Evolutionary conservation across 192 early-diverging fungal genomes (phyloP), one percentile per base, ranked within the genome.

Genomic region (Gaertneriomyces sp.): DNA sequence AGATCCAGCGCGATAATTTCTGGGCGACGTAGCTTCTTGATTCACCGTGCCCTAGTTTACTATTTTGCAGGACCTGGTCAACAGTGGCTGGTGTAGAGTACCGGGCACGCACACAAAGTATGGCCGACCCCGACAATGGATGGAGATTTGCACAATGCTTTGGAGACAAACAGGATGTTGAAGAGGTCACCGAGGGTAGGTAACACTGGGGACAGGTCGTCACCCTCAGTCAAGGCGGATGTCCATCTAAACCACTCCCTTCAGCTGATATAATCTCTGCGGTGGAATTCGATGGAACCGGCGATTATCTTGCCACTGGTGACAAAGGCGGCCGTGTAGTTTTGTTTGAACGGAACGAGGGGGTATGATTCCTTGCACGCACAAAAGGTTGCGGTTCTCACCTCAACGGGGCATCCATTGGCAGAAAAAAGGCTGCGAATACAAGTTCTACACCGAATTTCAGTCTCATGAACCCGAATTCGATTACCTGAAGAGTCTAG

Each of bases 391-490:
- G n/a, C 19, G 1, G 16, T 11, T 47, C 25, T 33, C 25, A 33
- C 2, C 25, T 33, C 25, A 33, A 33, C 25, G 25, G 25, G 25
- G 25, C 25, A 33, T 33, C 42, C 14, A 20, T 8, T 42, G 71
- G 33, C 79, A 98, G 94, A 98, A 98, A 84, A 92, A 94, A 78
- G 88, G 91, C n/a, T 97, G 95, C 79, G 96, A 98, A 77, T 98
- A 97, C 85, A 96, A 96, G 76, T 98, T 98, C 73, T 93, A 93
- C 66, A 96, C 96, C 54, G 96, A 98, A 77, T 98, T 98, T 72
- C 96, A 98, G 77, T 98, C 96, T 68, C 96, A 98, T 76, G 96
- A 98, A 81, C 94, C 96, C 41, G 95, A 98, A 81, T 98, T 98
- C 69, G 96, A 98, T 76, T 98, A 98, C 71, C 83, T 98, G 60